Base-by-base conservation (phyloP, 139 green algal genomes). In the Coccomyxa sp. region DNA sequence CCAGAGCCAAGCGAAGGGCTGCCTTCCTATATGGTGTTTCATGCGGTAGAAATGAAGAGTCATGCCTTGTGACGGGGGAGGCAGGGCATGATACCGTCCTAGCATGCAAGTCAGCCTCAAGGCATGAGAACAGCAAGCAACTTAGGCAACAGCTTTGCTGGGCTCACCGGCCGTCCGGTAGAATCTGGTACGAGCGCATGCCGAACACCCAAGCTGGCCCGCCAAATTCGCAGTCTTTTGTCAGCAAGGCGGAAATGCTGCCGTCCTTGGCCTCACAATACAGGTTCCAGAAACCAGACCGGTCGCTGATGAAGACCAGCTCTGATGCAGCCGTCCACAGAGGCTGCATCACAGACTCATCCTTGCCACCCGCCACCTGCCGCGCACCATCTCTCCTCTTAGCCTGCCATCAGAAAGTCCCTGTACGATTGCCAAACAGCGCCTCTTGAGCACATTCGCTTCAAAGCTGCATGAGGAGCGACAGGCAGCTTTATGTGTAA, bases 241-340 rank as follows among this genome's bases (percentile, higher is more conserved):
- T 28, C 16, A 38, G 45, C 63, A 79, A n/a, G 12, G 45, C 23
- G 15, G 60, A 59, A 63, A 90, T 87, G 83, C 85, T 30, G 58
- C 86, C 86, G 11, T 82, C 81, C 3, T n/a, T 18, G 1, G 77
- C 25, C 25, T 87, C 32, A 25, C 68, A 68, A 77, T 91, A 91
- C 21, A 95, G 79, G 80, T 95, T 95, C 92, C 93, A 96, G 87
- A 87, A 93, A 51, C 86, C 90, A 0, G 76, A 85, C 16, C 84
- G 31, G 78, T 93, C 90, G 77, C 84, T 88, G 10, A 95, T 74
- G 31, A 90, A 96, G 82, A 89, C 87, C 67, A 95, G 88, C 0
- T 71, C 57, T 30, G 84, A 86, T 25, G 91, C 85, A 0, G 89
- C 76, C 0, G 76, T 74, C 90, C 90, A 95, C 23, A 80, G 21